Conservation (phyloP, 176 grass and related monocot genomes). For the barley (Hordeum vulgare) region DNA sequence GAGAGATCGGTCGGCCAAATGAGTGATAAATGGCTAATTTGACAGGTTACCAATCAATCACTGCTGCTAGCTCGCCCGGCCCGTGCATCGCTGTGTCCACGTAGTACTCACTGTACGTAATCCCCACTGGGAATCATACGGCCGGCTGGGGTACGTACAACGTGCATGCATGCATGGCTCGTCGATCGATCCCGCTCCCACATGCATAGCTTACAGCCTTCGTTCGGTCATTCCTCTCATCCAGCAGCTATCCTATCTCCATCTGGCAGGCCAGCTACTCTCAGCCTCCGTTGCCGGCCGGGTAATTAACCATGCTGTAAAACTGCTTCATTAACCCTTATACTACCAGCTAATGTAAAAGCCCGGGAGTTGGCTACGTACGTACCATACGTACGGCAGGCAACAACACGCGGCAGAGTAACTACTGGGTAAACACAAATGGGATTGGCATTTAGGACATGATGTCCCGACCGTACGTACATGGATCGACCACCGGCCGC, state of each 20-base stretch:
- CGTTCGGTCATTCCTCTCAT: neutral
- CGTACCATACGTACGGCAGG: neutral
- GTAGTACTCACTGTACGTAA: neutral
- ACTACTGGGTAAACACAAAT: neutral
- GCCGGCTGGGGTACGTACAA: neutral
- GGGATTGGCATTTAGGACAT: neutral
- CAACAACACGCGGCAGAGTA: conserved; percentile 8
- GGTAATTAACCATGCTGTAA: too few species aligned
- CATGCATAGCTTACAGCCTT: neutral
- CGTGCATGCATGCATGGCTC: neutral
- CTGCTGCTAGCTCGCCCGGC: neutral
- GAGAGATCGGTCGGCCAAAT: neutral
- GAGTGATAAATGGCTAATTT: neutral
- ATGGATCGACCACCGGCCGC: neutral
- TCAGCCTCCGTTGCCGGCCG: too few species aligned
- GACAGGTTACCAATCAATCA: neutral
- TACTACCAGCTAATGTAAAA: neutral
- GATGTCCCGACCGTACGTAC: neutral
- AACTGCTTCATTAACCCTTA: too few species aligned
- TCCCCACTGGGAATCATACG: neutral
- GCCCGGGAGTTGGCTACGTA: neutral
- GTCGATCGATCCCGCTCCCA: neutral
- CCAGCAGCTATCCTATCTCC: neutral
- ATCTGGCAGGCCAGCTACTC: neutral
- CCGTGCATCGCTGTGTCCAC: neutral